phyloP scores from a whole-genome alignment of 345 rosid genomes.

The Carallia brachiata region DNA sequence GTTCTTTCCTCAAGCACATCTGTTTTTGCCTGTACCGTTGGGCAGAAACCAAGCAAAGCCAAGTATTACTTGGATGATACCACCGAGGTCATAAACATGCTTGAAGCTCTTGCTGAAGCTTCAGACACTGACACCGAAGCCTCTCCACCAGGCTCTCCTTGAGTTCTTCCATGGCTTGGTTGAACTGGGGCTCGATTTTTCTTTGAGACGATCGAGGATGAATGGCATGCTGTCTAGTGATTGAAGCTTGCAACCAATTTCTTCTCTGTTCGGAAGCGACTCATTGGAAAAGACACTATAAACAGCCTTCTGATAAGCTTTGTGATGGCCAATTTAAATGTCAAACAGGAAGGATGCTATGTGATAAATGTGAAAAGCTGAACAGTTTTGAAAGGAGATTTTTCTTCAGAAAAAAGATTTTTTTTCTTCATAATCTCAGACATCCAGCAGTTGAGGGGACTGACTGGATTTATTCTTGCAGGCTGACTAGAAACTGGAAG shows the following conservation, averaged over 20 bases:
- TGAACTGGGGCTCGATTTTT: constrained; percentile 10
- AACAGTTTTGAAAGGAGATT: not conserved
- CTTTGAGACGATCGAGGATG: constrained; percentile 5
- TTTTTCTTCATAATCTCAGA: constrained; percentile 3
- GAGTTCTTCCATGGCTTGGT: constrained; percentile 3
- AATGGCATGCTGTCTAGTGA: constrained; percentile 13
- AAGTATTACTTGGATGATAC: constrained; percentile 81
- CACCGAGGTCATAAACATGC: constrained; percentile 54
- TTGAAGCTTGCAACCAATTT: constrained; percentile 21
- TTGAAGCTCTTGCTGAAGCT: constrained; percentile 58
- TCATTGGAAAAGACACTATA: constrained; percentile 7
- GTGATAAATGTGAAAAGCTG: not conserved
- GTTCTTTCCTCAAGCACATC: constrained; percentile 41
- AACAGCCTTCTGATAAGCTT: not conserved
- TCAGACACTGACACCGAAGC: constrained; percentile 35
- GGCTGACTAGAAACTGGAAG: constrained; percentile 15
- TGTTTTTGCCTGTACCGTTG: constrained; percentile 84
- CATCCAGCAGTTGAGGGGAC: not conserved
- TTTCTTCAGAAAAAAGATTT: not conserved
- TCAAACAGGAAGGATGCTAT: constrained; percentile 6
- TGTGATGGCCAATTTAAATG: not conserved
- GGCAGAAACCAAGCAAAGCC: constrained; percentile 97
- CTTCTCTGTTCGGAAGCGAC: constrained; percentile 17
- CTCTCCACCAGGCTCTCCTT: constrained; percentile 34
- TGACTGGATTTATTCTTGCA: constrained; percentile 11